Base-by-base conservation (phyloP, 73 alveolate species). In the Paramecium caudatum region DNA sequence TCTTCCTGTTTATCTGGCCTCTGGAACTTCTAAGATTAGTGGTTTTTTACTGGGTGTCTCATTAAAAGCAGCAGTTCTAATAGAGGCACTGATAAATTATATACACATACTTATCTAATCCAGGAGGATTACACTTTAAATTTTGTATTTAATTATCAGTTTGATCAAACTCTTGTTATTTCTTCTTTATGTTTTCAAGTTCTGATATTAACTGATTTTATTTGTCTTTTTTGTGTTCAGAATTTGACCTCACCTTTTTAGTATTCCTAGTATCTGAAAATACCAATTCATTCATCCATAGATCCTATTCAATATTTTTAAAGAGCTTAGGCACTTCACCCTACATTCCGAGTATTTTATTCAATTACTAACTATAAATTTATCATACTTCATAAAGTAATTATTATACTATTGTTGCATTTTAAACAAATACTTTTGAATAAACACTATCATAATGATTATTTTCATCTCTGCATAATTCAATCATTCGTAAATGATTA, bases 1-100 rank as follows among this genome's bases (percentile, higher is more conserved):
- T 16, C 82, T 83, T n/a, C 98, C 98, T 0, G 74, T 86, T 43
- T 27, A 45, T 74, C 88, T 74, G 0, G 43, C 37, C 43, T 25
- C 32, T 37, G 69, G 39, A n/a, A 27, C 88, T 25, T 74, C 88
- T 45, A 74, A 41, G 16, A 74, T 17, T 16, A 39, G 30, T 21
- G 88, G 88, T 19, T 74, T 74, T 36, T 39, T 74, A 74, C 34
- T 39, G 36, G 88, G 88, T n/a, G 88, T 74, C n/a, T 45, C 55
- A 36, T 8, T 37, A 27, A 17, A 34, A 25, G 19, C 5, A 65
- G 27, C 34, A 25, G 47, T 32, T 37, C 41, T 45, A 1, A 74
- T 37, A n/a, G 43, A 41, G 43, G 34, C 15, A 74, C 12, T 74
- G 32, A 15, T 74, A 39, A 34, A 12, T 68, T 25, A 25, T 27